Base-by-base conservation (phyloP, 2,329 filamentous ascomycete species). In the Bipolaris victoriae region DNA sequence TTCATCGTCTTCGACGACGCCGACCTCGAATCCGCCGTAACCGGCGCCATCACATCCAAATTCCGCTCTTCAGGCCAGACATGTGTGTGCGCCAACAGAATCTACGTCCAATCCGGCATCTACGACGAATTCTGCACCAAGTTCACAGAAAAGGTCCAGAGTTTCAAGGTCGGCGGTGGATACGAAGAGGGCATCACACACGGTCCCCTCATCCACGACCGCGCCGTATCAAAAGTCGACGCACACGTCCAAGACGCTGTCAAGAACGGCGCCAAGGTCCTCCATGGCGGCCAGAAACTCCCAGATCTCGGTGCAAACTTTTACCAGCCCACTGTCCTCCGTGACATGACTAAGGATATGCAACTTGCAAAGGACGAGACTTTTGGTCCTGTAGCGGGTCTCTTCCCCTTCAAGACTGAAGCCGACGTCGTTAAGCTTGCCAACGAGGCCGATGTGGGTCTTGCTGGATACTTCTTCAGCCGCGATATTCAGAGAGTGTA, bases 1-100 rank as follows among this genome's bases (percentile, higher is more conserved):
- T 96, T 97, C 75, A 97, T 98, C 65, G 92, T 98, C 33, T 98
- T 98, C 72, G 92, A 98, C 71, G 94, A 98, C 71, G 91, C 94
- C 18, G 91, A 98, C 72, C 80, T 98, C 18, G 93, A 97, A 57
- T 80, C 82, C 4, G 95, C 95, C 2, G 92, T 98, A 1, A 80
- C 86, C 0, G 94, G 93, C 24, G 92, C 92, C 46, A 85, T 98
- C 52, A 81, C 88, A 22, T 93, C 87, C 70, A 99, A 98, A 77
- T 98, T 98, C 86, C 90, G 95, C 52, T 92, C 89, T 36, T 96
- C 91, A 0, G 95, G 95, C 35, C 95, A 99, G 82, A 98, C 95
- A 0, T 99, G 95, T 76, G 93, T 98, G 5, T 83, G 81, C 63
- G 82, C 82, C 24, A 96, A 96, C 80, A 84, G 91, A 29, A 86